phyloP scores from a whole-genome alignment of 139 green algal genomes.

The Pleodorina starrii region DNA sequence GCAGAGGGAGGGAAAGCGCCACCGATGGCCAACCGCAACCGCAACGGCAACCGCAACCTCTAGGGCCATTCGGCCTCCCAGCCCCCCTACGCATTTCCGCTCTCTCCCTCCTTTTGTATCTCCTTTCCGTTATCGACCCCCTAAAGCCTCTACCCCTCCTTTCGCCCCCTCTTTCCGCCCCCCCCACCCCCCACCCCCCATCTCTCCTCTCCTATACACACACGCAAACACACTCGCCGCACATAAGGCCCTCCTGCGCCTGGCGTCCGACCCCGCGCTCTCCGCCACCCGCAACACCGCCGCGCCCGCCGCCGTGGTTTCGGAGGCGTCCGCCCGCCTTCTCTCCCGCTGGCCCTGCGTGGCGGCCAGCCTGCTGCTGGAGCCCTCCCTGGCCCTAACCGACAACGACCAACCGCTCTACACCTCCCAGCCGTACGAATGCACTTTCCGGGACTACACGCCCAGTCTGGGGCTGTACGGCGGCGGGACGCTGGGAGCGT shows the following conservation, averaged over 20 bases:
- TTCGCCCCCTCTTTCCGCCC: neutral
- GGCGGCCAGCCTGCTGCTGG: constrained; percentile 3
- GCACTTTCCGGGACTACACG: constrained; percentile 47
- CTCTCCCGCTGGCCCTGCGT: constrained; percentile 4
- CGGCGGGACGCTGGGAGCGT: neutral
- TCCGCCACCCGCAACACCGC: neutral
- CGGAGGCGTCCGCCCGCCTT: neutral
- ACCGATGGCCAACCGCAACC: too few species aligned
- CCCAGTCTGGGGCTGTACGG: constrained; percentile 34
- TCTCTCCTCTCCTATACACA: neutral
- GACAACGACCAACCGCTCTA: constrained; percentile 21
- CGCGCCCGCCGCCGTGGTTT: neutral
- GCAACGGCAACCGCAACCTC: too few species aligned
- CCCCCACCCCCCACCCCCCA: neutral
- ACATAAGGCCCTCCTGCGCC: constrained; percentile 40
- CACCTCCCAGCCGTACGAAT: constrained; percentile 32
- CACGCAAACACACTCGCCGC: too few species aligned
- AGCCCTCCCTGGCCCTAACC: constrained; percentile 7
- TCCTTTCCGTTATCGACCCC: too few species aligned
- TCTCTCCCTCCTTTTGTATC: too few species aligned
- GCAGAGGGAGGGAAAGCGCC: too few species aligned
- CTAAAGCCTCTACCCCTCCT: neutral
- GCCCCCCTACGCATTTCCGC: too few species aligned
- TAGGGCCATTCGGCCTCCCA: too few species aligned
- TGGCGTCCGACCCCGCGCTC: neutral